A percentile compares a stretch with the other conserved stretches of the same genome.
These are phyloP conservation scores for Lichina pygmaea DNA, from an alignment of 495 filamentous ascomycete species.

Conservation along the genomic window DNA sequence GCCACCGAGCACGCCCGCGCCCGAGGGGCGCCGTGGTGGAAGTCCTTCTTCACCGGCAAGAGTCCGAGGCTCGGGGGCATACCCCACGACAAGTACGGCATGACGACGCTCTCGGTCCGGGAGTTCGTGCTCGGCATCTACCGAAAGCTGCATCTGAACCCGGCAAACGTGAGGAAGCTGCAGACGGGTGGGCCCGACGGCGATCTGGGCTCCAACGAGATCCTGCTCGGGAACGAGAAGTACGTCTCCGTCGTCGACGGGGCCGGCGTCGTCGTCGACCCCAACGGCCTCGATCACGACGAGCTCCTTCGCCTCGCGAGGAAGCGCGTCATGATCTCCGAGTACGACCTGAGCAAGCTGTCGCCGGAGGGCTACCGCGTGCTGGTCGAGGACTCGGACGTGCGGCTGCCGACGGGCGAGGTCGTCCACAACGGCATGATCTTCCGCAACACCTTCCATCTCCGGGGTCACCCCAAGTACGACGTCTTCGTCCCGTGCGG, in stretches of 20 bases:
- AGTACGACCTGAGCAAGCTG: constrained; percentile 68
- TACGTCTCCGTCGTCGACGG: constrained; percentile 86
- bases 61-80: constrained; percentile 88
- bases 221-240: constrained; percentile 81
- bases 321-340: constrained; percentile 63
- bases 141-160: constrained; percentile 73
- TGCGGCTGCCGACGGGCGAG: constrained; percentile 68
- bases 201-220: constrained; percentile 93
- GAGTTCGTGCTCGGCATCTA: constrained; percentile 94
- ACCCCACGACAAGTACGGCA: constrained; percentile 84
- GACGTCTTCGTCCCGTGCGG: constrained; percentile 92
- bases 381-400: constrained; percentile 71
- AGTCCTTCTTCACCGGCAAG: constrained; percentile 99
- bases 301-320: constrained; percentile 71
- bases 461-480: constrained; percentile 45
- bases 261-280: constrained; percentile 80
- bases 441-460: constrained; percentile 93
- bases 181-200: constrained; percentile 95
- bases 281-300: constrained; percentile 58
- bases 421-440: constrained; percentile 67
- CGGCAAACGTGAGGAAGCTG: constrained; percentile 61
- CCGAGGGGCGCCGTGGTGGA: constrained; percentile 93
- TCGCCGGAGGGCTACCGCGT: constrained; percentile 74
- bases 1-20: constrained; percentile 78
- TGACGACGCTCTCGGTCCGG: constrained; percentile 91